Evolutionary conservation across 2,329 filamentous ascomycete species (phyloP), one percentile per base, ranked within the genome.

Genomic region (Lachnellula arida): DNA sequence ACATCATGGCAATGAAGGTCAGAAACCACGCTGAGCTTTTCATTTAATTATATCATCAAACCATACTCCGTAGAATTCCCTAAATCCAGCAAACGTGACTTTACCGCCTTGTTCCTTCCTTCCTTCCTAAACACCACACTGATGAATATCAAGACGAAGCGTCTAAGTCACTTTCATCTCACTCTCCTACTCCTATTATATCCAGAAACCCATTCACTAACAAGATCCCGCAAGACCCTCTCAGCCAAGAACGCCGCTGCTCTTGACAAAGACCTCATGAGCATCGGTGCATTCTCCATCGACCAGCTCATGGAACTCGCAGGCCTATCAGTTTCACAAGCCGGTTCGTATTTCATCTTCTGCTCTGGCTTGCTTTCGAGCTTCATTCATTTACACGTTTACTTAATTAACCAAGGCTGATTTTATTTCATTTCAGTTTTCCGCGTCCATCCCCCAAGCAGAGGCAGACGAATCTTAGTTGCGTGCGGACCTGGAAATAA

Each of bases 251-350:
- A 91, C 61, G 94, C 94, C 0, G 87, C 89, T 0, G 88, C 90
- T 48, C 81, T 99, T 17, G 94, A 99, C 71, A 86, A 89, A 72
- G 93, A 99, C 70, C 85, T 99, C 60, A 97, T 99, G 92, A 89
- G 84, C 69, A 82, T 83, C 11, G 84, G 86, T 0, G 91, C 89
- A 8, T 99, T 96, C 74, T 96, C 91, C 11, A 82, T 99, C 54
- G 94, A 97, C 70, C 94, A 99, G 73, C 78, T 99, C 49, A 97
- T 99, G 94, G 94, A 97, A 71, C 77, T 99, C 7, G 94, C 94
- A 44, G 94, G 94, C 0, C 80, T 99, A 0, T 92, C 91, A 1
- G 91, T 97, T 25, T 93, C 93, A 12, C 91, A 97, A 78, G 91
- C 88, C 50, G 85, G 91, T 92, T 70, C 56, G 77, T 69, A 37